Base-by-base conservation (phyloP, 257 asterid genomes). In the Nicotiana sylvestris region DNA sequence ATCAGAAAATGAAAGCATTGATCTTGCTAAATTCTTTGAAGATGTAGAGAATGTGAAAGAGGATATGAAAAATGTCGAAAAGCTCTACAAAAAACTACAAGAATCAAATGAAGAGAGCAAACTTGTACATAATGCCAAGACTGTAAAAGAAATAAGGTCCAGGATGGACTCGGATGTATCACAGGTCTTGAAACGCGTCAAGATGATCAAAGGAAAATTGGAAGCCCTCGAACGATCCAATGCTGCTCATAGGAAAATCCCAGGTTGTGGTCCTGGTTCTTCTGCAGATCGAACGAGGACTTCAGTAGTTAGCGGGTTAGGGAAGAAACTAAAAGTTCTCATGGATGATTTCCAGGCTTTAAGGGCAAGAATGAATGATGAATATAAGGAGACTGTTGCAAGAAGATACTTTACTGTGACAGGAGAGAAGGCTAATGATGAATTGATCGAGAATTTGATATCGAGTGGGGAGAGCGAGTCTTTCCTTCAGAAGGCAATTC, bases 401-500 rank as follows among this genome's bases (percentile, higher is more conserved):
- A 66, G 91, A 64, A 85, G 91, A 66, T 88, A 86, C 57, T 88
- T 53, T 66, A 88, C 91, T 5, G 81, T 88, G n/a, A 88, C 90
- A 0, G 91, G 91, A 25, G 90, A 88, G 77, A 85, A 85, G 81
- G 77, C 91, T 1, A 32, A 67, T 1, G 88, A 86, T 3, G 91
- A 76, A 0, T 46, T 88, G 78, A 86, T 88, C 5, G 91, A 88
- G 16, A 86, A 88, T 51, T 53, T 88, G 81, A 86, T 88, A 18
- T 88, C 91, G 18, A 88, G 91, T 18, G 91, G 91, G 12, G 91
- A 86, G 80, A 86, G 91, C 29, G 91, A 88, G 29, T 76, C 88
- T 1, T 88, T 88, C 77, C 79, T 88, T 12, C 91, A 88, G 17
- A 86, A 88, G 81, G 91, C 91, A 27, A 88, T 88, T 62, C 91